A percentile compares a stretch with the other conserved stretches of the same genome.
These are phyloP conservation scores for Ciborinia camelliae DNA, from an alignment of 2,329 filamentous ascomycete genomes.

Conservation along the genomic window DNA sequence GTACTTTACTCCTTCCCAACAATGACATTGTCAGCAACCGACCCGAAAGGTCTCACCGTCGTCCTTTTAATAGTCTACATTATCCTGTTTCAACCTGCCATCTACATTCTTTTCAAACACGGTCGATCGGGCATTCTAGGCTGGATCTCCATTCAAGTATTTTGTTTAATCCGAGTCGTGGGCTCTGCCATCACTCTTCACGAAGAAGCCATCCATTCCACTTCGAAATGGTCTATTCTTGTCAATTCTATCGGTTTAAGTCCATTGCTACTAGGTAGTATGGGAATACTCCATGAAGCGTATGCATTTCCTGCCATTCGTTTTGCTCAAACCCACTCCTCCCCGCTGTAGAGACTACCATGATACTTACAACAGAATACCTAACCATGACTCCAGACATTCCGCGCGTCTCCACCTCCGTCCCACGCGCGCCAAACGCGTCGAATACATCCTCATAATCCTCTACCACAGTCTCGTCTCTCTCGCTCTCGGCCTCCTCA, in stretches of 20 bases:
- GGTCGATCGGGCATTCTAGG: not conserved
- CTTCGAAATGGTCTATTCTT: not conserved
- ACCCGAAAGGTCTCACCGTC: not conserved
- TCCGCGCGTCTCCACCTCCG: not conserved
- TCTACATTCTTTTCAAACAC: conserved; percentile 11
- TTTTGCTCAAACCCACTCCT: no score
- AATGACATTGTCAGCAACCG: not conserved
- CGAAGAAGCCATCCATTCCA: not conserved
- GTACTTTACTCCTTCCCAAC: not conserved
- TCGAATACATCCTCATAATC: not conserved
- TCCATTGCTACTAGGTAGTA: conserved; percentile 1
- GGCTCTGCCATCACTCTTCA: conserved; percentile 3
- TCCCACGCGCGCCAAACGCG: not conserved
- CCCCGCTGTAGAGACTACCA: no score
- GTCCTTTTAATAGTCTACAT: not conserved
- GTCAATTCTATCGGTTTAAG: not conserved
- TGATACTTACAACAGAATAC: not conserved
- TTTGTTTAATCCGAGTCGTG: not conserved
- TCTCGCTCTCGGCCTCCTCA: not conserved
- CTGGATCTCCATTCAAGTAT: conserved; percentile 4
- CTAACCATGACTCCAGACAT: not conserved
- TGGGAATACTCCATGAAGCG: conserved; percentile 6
- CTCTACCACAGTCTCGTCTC: not conserved
- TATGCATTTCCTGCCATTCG: not conserved
- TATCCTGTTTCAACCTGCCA: not conserved